Percentiles rank a stretch among this genome's conserved stretches.
phyloP scores from a whole-genome alignment of 495 filamentous ascomycete genomes.

The Penicillium maclennaniae region DNA sequence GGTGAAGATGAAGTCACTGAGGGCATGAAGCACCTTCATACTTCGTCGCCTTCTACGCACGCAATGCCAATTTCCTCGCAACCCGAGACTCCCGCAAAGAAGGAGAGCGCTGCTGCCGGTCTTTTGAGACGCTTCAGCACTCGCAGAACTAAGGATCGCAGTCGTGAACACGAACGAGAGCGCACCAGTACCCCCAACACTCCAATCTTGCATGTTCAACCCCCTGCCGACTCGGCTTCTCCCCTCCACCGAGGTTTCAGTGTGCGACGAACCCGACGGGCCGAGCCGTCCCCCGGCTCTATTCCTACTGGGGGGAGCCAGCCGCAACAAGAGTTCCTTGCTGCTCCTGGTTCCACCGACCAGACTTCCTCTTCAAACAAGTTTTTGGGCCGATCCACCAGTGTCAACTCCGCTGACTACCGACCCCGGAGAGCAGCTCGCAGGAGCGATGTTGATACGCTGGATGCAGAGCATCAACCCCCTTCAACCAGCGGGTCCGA shows the following conservation, averaged over 20 bases:
- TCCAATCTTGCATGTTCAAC: constrained; percentile 67
- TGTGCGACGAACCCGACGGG: constrained; percentile 65
- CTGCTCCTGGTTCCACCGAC: constrained; percentile 60
- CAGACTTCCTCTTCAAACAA: constrained; percentile 55
- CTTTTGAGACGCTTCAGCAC: constrained; percentile 90
- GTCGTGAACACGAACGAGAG: constrained; percentile 48
- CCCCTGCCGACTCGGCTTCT: constrained; percentile 60
- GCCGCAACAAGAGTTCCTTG: constrained; percentile 67
- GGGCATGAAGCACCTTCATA: constrained; percentile 66
- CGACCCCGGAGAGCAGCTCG: constrained; percentile 57
- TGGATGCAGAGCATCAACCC: constrained; percentile 52
- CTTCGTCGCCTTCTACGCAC: constrained; percentile 50
- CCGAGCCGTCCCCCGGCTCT: constrained; percentile 50
- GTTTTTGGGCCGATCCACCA: constrained; percentile 73
- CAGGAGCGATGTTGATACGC: constrained; percentile 51
- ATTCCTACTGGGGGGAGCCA: constrained; percentile 64
- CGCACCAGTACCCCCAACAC: constrained; percentile 58
- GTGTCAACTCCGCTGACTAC: constrained; percentile 81
- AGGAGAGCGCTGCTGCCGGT: constrained; percentile 83
- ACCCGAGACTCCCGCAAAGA: constrained; percentile 65
- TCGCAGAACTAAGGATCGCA: constrained; percentile 58
- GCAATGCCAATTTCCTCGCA: constrained; percentile 51
- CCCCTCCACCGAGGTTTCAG: constrained; percentile 76
- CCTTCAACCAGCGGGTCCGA: constrained; percentile 78
- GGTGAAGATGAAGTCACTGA: constrained; percentile 90